These are phyloP conservation scores for Aspergillus haitiensis DNA, from an alignment of 495 filamentous ascomycete genomes.

Conservation along the genomic window DNA sequence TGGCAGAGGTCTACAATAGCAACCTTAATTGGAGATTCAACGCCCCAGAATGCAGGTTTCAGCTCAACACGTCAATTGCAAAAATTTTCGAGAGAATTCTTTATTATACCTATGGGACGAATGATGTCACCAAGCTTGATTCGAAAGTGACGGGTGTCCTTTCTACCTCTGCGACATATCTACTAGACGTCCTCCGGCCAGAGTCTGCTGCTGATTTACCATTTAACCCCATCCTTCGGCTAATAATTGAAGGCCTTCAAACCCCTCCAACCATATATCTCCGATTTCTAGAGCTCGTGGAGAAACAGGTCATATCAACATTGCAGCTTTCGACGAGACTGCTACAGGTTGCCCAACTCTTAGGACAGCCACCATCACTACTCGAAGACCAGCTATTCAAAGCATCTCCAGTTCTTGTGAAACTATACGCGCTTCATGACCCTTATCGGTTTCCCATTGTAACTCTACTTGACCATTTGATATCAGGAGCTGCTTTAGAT, in stretches of 20 bases:
- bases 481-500: constrained; percentile 62
- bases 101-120: constrained; percentile 69
- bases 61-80: constrained; percentile 59
- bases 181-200: constrained; percentile 74
- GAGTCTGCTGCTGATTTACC: constrained; percentile 65
- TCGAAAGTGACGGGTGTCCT: constrained; percentile 65
- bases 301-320: constrained; percentile 61
- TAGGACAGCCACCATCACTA: constrained; percentile 57
- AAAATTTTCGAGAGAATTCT: constrained; percentile 70
- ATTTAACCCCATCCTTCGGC: constrained; percentile 73
- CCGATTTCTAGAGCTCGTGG: constrained; percentile 55
- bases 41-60: constrained; percentile 61
- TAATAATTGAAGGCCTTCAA: constrained; percentile 65
- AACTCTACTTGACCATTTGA: constrained; percentile 69
- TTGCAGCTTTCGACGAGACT: constrained; percentile 67
- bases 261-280: constrained; percentile 64
- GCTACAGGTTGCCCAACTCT: constrained; percentile 64
- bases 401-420: constrained; percentile 68
- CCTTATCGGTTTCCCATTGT: constrained; percentile 64
- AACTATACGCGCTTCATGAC: constrained; percentile 72
- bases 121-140: constrained; percentile 53
- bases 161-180: constrained; percentile 66
- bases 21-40: constrained; percentile 80
- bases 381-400: constrained; percentile 82
- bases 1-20: constrained; percentile 80